Evolutionary conservation across 2,329 filamentous ascomycete species (phyloP).

Genomic region (Sporothrix pseudoabietina): DNA sequence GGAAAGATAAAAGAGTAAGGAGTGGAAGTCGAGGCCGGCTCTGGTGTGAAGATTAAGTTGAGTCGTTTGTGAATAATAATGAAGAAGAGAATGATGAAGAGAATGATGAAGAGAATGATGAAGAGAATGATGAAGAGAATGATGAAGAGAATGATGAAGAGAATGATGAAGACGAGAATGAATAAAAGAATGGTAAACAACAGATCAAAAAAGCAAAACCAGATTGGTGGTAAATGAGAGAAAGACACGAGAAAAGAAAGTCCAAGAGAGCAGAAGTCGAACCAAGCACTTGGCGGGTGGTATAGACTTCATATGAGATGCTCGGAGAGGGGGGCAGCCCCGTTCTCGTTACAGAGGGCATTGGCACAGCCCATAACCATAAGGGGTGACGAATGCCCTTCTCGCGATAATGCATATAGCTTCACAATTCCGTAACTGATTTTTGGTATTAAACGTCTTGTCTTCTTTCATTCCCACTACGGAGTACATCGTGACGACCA

Average conservation of each 20-base stretch:
- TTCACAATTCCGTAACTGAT: not conserved
- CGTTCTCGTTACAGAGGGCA: slow-evolving; percentile 1
- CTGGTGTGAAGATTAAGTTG: not conserved
- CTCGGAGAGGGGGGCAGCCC: no score
- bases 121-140: not conserved
- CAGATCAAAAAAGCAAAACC: not conserved
- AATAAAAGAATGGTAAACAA: not conserved
- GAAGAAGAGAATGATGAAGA: not conserved
- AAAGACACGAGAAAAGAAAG: not conserved
- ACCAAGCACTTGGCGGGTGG: slow-evolving; percentile 10
- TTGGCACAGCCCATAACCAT: not conserved
- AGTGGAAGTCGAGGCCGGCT: slow-evolving; percentile 19
- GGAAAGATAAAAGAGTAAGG: not conserved
- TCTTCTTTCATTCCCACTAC: not conserved
- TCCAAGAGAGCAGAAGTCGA: not conserved
- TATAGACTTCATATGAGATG: not conserved
- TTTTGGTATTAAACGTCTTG: not conserved
- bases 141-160: not conserved
- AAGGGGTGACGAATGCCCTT: not conserved
- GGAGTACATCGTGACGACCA: not conserved
- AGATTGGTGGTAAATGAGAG: not conserved
- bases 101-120: not conserved
- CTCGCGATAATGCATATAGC: slow-evolving; percentile 3
- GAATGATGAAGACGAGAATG: not conserved
- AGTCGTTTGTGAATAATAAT: not conserved